Base-by-base conservation (phyloP, 768 basidiomycete genomes). In the Clitopilus hobsonii region DNA sequence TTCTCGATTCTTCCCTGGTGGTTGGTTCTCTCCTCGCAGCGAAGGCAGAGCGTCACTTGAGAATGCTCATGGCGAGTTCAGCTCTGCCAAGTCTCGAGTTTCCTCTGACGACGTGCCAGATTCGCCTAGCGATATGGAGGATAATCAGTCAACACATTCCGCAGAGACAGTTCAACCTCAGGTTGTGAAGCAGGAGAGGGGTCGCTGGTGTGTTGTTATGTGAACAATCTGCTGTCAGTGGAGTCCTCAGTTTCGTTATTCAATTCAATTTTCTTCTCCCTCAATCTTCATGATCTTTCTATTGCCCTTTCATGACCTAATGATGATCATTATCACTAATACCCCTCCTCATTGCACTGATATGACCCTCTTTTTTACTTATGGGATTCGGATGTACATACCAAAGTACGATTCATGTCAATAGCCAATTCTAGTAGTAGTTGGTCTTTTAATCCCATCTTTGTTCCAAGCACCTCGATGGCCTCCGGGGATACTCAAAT, bases 1-100 rank as follows among this genome's bases (percentile, higher is more conserved):
- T n/a, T 81, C 80, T 11, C 71, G 77, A 48, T 76, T 78, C 67
- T 80, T 83, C 74, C 81, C 80, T 7, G 82, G 82, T 28, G 79
- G 76, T 1, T 82, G 81, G 81, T 75, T 75, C 56, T 71, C 72
- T 8, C 60, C 70, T 4, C 71, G 75, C 1, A 63, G 67, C 32
- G 72, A 77, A 60, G 74, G 71, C 45, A 67, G 79, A 45, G 61
- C 80, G 6, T 82, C 81, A 6, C 58, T 82, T 32, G 81, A 82
- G 53, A 68, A 73, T 51, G 81, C 80, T 11, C 66, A 70, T 53
- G 81, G 81, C 53, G 78, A 80, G 62, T 81, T 83, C 53, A 66
- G 64, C 25, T 56, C 69, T 23, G 59, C 65, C 16, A 73, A 73
- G 56, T 63, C 68, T 28, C 61, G 68, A 4, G 55, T 58, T 20